Percentiles rank a stretch among this genome's conserved stretches.
phyloP scores from a whole-genome alignment of 2,329 filamentous ascomycete species.

The Emergomyces pasteurianus region DNA sequence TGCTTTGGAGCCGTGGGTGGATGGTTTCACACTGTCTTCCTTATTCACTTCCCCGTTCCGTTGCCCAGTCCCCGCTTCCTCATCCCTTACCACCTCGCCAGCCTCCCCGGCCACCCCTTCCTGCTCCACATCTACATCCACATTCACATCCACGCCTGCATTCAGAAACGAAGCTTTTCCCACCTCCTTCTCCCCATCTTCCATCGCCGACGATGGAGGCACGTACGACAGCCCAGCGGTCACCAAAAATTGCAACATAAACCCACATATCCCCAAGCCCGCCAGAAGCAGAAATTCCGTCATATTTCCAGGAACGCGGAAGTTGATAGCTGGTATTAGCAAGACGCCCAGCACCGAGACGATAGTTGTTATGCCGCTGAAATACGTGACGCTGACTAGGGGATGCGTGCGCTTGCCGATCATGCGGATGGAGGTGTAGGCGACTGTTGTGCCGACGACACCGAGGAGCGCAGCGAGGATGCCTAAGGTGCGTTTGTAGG shows the following conservation, averaged over 20 bases:
- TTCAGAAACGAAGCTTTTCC: neutral
- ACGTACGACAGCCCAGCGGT: slow-evolving; percentile 65
- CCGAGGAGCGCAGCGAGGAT: slow-evolving; percentile 63
- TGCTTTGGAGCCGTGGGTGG: slow-evolving; percentile 34
- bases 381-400: slow-evolving; percentile 78
- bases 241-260: slow-evolving; percentile 76
- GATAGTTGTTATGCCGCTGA: slow-evolving; percentile 57
- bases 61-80: neutral
- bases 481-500: slow-evolving; percentile 58
- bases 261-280: slow-evolving; percentile 60
- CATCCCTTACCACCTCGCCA: neutral
- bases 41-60: neutral
- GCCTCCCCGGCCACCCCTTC: neutral
- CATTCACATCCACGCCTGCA: neutral
- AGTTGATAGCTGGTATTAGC: slow-evolving; percentile 43
- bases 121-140: neutral
- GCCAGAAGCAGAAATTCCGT: slow-evolving; percentile 56
- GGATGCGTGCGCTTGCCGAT: slow-evolving; percentile 72
- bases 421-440: slow-evolving; percentile 65
- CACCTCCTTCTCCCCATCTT: neutral
- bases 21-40: neutral
- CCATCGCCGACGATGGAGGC: slow-evolving; percentile 35
- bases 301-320: slow-evolving; percentile 42
- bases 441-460: slow-evolving; percentile 61
- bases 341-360: slow-evolving; percentile 53